A percentile compares a stretch with the other conserved stretches of the same genome.
Conservation (phyloP, 495 filamentous ascomycete genomes). For the Aspergillus steynii region DNA sequence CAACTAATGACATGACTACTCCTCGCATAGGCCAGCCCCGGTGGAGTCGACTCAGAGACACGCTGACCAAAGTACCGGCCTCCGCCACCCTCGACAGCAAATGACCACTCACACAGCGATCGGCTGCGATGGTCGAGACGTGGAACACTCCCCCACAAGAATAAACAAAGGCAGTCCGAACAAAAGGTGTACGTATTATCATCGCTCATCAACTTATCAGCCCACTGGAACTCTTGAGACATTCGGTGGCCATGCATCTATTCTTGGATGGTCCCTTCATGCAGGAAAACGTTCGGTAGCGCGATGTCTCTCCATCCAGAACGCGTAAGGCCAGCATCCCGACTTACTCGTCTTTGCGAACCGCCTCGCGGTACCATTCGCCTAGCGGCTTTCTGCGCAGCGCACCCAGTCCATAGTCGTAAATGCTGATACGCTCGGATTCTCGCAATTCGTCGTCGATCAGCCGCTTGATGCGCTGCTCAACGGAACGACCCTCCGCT, state of each 20-base stretch:
- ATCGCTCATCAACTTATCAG: background rate
- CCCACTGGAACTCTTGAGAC: background rate
- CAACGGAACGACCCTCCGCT: background rate
- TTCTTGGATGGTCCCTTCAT: constrained; percentile 1
- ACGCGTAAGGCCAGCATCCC: background rate
- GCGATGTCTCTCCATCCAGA: background rate
- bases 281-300: background rate
- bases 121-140: no score
- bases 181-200: background rate
- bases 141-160: no score
- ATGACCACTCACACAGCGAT: background rate
- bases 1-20: no score
- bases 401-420: constrained; percentile 4
- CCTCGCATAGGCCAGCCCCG: no score
- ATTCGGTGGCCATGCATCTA: constrained; percentile 2
- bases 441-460: background rate
- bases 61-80: no score
- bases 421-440: background rate
- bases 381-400: constrained; percentile 2
- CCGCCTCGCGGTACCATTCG: constrained; percentile 1
- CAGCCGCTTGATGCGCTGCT: background rate
- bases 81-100: background rate
- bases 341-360: background rate
- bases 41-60: no score
- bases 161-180: no score